Evolutionary conservation across 2,329 filamentous ascomycete genomes (phyloP).

Genomic region (Aspergillus aculeatinus): DNA sequence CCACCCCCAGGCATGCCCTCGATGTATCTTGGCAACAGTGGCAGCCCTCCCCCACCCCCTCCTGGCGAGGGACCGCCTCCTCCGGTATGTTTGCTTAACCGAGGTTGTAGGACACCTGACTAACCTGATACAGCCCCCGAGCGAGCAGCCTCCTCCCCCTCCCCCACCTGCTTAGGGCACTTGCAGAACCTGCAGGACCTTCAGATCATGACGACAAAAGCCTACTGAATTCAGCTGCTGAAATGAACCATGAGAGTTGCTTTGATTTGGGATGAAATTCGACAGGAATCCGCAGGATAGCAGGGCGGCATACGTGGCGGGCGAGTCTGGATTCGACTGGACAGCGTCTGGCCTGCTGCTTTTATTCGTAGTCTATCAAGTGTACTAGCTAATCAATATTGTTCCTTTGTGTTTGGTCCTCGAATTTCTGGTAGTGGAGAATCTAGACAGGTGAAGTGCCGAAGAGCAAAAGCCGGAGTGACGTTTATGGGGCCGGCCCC

Average conservation of each 20-base stretch:
- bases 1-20: slow-evolving; percentile 47
- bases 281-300: not conserved
- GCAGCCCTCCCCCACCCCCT: slow-evolving; percentile 42
- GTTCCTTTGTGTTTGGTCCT: not conserved
- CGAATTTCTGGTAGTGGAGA: not conserved
- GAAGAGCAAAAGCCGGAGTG: not conserved
- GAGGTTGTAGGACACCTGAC: slow-evolving; percentile 17
- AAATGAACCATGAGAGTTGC: not conserved
- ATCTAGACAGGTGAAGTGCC: not conserved
- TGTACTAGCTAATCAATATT: not conserved
- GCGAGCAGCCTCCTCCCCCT: slow-evolving; percentile 62
- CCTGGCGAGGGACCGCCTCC: slow-evolving; percentile 44
- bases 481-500: not conserved
- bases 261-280: not conserved
- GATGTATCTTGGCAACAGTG: slow-evolving; percentile 40
- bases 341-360: not conserved
- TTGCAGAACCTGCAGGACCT: not conserved
- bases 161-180: slow-evolving; percentile 48
- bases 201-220: not conserved
- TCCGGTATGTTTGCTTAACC: slow-evolving; percentile 34
- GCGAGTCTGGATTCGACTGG: not conserved
- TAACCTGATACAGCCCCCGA: slow-evolving; percentile 41
- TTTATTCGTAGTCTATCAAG: not conserved
- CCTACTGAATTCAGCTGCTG: not conserved
- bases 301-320: not conserved